These are phyloP conservation scores for Neoconidiobolus thromboides DNA, from an alignment of 371 early-diverging fungal genomes.

Conservation along the genomic window DNA sequence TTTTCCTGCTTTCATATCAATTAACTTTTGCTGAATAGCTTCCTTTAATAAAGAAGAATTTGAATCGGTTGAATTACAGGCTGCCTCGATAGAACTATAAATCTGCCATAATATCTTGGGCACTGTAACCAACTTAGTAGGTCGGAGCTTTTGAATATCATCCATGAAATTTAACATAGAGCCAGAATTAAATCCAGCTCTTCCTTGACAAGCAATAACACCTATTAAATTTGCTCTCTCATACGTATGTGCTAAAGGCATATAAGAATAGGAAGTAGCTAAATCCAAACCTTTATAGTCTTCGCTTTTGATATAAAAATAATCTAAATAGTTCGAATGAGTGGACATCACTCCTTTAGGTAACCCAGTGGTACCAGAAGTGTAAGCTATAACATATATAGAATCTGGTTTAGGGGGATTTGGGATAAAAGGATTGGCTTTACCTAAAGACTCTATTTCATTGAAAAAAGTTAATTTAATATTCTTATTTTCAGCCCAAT, in stretches of 20 bases:
- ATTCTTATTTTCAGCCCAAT: slow-evolving; percentile 28
- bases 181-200: slow-evolving; percentile 69
- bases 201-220: slow-evolving; percentile 27
- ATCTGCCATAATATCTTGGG: slow-evolving; percentile 84
- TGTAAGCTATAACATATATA: slow-evolving; percentile 84
- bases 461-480: slow-evolving; percentile 27
- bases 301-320: too few species aligned
- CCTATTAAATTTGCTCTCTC: slow-evolving; percentile 44
- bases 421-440: slow-evolving; percentile 14
- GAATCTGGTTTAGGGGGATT: slow-evolving; percentile 26
- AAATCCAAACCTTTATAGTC: slow-evolving; percentile 17
- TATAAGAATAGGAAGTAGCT: slow-evolving; percentile 39
- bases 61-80: slow-evolving; percentile 37
- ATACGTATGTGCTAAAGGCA: slow-evolving; percentile 53
- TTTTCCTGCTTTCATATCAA: slow-evolving; percentile 31
- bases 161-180: slow-evolving; percentile 53
- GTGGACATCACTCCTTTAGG: slow-evolving; percentile 46
- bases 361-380: slow-evolving; percentile 70
- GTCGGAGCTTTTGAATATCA: slow-evolving; percentile 56
- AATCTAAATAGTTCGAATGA: slow-evolving; percentile 19
- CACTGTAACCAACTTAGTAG: slow-evolving; percentile 69
- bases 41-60: slow-evolving; percentile 36
- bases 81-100: slow-evolving; percentile 53
- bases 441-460: slow-evolving; percentile 38
- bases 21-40: slow-evolving; percentile 37